Evolutionary conservation across 2,329 filamentous ascomycete species (phyloP).

Genomic region (Bipolaris cookei): DNA sequence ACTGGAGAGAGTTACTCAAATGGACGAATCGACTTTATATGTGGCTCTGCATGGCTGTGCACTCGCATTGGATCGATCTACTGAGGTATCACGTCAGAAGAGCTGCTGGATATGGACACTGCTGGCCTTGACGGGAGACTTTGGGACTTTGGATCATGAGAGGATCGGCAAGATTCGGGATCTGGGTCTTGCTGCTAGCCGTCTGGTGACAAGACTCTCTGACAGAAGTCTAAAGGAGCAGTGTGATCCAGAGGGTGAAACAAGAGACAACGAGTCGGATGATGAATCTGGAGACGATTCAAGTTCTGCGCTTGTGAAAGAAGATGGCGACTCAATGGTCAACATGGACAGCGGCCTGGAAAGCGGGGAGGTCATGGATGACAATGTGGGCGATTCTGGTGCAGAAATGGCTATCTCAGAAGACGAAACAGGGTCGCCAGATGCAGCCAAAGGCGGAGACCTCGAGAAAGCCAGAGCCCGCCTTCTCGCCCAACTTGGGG

Average conservation of each 20-base stretch:
- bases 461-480: slow-evolving; percentile 60
- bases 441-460: slow-evolving; percentile 26
- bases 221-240: not conserved
- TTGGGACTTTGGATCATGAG: slow-evolving; percentile 75
- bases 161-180: slow-evolving; percentile 80
- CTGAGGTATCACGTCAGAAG: slow-evolving; percentile 67
- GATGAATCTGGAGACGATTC: not conserved
- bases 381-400: slow-evolving; percentile 16
- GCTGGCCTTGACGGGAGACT: slow-evolving; percentile 74
- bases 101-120: slow-evolving; percentile 88
- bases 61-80: slow-evolving; percentile 67
- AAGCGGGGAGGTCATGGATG: slow-evolving; percentile 1
- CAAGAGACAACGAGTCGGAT: slow-evolving; percentile 1
- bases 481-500: slow-evolving; percentile 52
- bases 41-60: slow-evolving; percentile 67
- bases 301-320: not conserved
- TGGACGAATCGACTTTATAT: slow-evolving; percentile 70
- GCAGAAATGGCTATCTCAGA: slow-evolving; percentile 33
- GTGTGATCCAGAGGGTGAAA: not conserved
- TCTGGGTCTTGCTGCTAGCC: slow-evolving; percentile 75
- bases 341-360: not conserved
- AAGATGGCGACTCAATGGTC: not conserved
- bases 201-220: slow-evolving; percentile 56
- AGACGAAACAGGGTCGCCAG: slow-evolving; percentile 20
- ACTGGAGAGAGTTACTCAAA: slow-evolving; percentile 58